Conservation (phyloP, 2,329 filamentous ascomycete genomes). For the Cladosporium austrohemisphaericum region DNA sequence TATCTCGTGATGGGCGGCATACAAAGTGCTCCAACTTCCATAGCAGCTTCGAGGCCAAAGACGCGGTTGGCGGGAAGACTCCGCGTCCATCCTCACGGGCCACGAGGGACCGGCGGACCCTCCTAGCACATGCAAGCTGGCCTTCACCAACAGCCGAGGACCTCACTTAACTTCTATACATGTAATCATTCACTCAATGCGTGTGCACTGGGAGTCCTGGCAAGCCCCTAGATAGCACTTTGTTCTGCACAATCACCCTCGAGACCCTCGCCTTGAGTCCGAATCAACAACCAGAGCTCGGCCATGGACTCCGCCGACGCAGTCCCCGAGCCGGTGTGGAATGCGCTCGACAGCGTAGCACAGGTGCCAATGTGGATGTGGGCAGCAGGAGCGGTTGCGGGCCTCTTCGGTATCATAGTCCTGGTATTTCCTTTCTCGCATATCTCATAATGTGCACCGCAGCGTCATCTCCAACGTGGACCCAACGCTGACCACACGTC, state of each 20-base stretch:
- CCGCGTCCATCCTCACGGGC: no score
- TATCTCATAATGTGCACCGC: conserved; percentile 20
- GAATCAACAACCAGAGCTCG: background rate
- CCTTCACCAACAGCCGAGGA: background rate
- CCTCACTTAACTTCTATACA: no score
- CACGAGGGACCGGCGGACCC: conserved; percentile 1
- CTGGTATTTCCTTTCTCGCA: conserved; percentile 27
- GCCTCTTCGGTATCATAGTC: conserved; percentile 24
- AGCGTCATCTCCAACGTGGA: background rate
- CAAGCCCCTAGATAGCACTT: background rate
- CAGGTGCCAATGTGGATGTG: conserved; percentile 24
- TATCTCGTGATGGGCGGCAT: no score
- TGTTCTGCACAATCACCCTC: conserved; percentile 2
- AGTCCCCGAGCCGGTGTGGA: conserved; percentile 30
- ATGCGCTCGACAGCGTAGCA: conserved; percentile 25
- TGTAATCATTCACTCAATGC: background rate
- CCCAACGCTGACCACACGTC: background rate
- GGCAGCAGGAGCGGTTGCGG: conserved; percentile 24
- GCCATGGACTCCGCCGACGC: conserved; percentile 32
- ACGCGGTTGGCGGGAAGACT: no score
- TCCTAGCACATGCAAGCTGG: conserved; percentile 10
- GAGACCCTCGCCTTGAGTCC: background rate
- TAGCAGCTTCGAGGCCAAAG: no score
- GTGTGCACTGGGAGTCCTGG: background rate
- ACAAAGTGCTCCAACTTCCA: no score